Evolutionary conservation across 2,329 filamentous ascomycete species (phyloP).

Genomic region (Lachnellula hyalina): DNA sequence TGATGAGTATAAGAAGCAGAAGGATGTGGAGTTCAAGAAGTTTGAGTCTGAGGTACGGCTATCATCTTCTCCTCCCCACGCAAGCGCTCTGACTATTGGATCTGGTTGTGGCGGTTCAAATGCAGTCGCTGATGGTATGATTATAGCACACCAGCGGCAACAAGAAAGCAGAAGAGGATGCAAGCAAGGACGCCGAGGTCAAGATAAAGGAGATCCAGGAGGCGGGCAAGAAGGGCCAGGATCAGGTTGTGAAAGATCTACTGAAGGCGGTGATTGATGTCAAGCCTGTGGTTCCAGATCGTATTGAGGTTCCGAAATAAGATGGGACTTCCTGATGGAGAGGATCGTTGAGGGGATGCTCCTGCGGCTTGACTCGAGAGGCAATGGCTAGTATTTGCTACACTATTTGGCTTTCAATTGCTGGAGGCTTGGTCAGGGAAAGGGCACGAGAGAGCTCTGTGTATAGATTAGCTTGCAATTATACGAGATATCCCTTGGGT

Average conservation of each 20-base stretch:
- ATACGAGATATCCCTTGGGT: slow-evolving; percentile 18
- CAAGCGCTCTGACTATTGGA: not conserved
- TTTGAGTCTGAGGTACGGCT: slow-evolving; percentile 67
- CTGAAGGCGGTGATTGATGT: slow-evolving; percentile 81
- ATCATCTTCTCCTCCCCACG: not conserved
- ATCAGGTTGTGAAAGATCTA: slow-evolving; percentile 75
- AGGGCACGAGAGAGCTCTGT: slow-evolving; percentile 9
- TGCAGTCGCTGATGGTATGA: slow-evolving; percentile 6
- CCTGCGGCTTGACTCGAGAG: not conserved
- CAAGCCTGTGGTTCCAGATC: slow-evolving; percentile 59
- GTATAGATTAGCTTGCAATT: slow-evolving; percentile 27
- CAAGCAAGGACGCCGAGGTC: slow-evolving; percentile 72
- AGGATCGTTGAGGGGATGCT: not conserved
- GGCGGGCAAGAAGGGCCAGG: slow-evolving; percentile 73
- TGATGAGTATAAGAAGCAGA: slow-evolving; percentile 80
- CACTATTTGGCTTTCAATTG: not conserved
- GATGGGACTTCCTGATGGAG: not conserved
- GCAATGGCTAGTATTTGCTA: not conserved
- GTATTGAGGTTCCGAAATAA: slow-evolving; percentile 30
- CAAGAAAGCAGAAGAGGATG: slow-evolving; percentile 72
- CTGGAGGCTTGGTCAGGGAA: not conserved
- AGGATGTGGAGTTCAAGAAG: slow-evolving; percentile 92
- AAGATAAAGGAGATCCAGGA: slow-evolving; percentile 79
- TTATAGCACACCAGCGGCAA: slow-evolving; percentile 86
- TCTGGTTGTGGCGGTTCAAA: too few species aligned